Evolutionary conservation across 768 basidiomycete species (phyloP).

Genomic region (Collybia sp.): DNA sequence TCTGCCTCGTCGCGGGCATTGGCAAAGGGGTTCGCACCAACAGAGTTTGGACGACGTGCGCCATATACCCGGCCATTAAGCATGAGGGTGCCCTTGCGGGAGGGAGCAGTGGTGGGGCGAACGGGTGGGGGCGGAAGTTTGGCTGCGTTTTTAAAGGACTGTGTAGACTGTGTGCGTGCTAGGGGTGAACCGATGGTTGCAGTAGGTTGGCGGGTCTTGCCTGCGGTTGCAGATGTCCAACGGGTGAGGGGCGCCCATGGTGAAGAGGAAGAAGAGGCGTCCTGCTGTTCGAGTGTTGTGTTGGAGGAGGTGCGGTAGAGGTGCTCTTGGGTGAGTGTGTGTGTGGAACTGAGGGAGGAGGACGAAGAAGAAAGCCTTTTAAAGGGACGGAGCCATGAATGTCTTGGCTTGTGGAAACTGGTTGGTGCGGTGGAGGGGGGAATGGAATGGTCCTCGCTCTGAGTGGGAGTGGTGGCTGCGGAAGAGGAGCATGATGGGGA

Average conservation of each 20-base stretch:
- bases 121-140: slow-evolving; percentile 1
- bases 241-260: slow-evolving; percentile 10
- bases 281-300: no score
- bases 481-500: no score
- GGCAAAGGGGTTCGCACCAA: slow-evolving; percentile 54
- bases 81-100: slow-evolving; percentile 55
- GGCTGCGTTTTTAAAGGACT: slow-evolving; percentile 12
- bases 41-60: slow-evolving; percentile 22
- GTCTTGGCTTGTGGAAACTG: neutral
- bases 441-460: no score
- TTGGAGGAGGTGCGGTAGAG: neutral
- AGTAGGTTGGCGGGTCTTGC: neutral
- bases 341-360: neutral
- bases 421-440: no score
- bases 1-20: slow-evolving; percentile 56
- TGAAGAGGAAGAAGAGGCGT: no score
- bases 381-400: neutral
- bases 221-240: slow-evolving; percentile 11
- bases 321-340: neutral
- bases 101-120: neutral
- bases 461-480: no score
- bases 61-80: slow-evolving; percentile 88
- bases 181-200: slow-evolving; percentile 22
- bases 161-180: slow-evolving; percentile 27
- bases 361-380: neutral